These are phyloP conservation scores for Trichoderma virens DNA, from an alignment of 495 filamentous ascomycete species.

Conservation along the genomic window DNA sequence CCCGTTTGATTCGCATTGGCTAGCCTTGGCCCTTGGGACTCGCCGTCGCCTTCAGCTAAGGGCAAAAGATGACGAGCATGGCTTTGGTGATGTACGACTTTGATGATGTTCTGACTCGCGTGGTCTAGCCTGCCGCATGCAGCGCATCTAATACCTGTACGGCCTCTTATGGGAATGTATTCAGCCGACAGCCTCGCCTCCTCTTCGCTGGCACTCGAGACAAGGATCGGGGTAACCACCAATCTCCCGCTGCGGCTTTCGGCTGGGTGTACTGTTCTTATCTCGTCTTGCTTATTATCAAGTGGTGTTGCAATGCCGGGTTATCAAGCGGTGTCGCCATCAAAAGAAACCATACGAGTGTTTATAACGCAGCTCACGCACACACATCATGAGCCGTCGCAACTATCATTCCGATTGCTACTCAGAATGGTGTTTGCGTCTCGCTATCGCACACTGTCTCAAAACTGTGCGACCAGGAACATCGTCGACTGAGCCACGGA, in stretches of 20 bases:
- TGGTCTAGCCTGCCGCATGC: not conserved
- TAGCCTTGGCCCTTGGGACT: too few species aligned
- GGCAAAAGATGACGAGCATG: not conserved
- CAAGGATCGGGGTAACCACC: not conserved
- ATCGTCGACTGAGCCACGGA: not conserved
- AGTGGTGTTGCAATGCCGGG: not conserved
- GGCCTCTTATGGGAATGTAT: not conserved
- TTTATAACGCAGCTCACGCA: not conserved
- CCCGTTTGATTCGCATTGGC: too few species aligned
- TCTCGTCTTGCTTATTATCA: not conserved
- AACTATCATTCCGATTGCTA: not conserved
- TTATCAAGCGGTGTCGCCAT: not conserved
- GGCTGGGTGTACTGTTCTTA: too few species aligned
- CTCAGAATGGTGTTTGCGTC: not conserved
- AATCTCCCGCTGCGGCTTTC: not conserved
- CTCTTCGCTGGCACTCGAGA: not conserved
- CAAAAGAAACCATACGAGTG: not conserved
- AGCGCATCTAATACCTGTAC: not conserved
- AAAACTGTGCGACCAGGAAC: not conserved
- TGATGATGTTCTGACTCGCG: not conserved
- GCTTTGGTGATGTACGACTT: not conserved
- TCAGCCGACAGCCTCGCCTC: not conserved
- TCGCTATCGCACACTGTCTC: not conserved
- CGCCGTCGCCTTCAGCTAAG: not conserved
- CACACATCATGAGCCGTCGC: not conserved